A percentile compares a stretch with the other conserved stretches of the same genome.
Evolutionary conservation across 768 basidiomycete genomes (phyloP).

Genomic region (Phylloporus arenicola): DNA sequence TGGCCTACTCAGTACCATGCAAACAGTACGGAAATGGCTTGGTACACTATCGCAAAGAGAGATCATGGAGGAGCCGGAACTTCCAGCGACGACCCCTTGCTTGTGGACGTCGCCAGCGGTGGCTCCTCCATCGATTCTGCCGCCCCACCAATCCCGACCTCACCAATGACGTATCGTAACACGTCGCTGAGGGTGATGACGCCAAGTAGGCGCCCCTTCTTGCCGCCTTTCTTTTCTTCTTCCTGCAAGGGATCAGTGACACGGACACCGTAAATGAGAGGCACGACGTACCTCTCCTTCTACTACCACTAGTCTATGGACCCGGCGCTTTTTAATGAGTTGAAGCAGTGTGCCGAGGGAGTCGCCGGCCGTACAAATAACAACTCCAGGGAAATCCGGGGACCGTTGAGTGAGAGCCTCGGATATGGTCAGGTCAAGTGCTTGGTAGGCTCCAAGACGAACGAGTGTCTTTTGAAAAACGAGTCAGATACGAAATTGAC

Average conservation of each 20-base stretch:
- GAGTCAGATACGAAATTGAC: slow-evolving; percentile 3
- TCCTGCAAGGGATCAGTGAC: slow-evolving; percentile 42
- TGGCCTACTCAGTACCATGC: neutral
- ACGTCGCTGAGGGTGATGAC: slow-evolving; percentile 90
- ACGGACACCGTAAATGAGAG: neutral
- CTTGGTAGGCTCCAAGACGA: slow-evolving; percentile 88
- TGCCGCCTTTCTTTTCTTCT: slow-evolving; percentile 74
- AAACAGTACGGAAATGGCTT: slow-evolving; percentile 1
- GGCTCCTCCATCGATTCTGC: slow-evolving; percentile 33
- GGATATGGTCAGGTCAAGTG: slow-evolving; percentile 89
- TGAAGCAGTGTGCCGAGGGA: slow-evolving; percentile 87
- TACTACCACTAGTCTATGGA: slow-evolving; percentile 93
- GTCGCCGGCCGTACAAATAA: slow-evolving; percentile 90
- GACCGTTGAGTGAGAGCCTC: slow-evolving; percentile 90
- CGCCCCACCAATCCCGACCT: slow-evolving; percentile 47
- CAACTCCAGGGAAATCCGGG: slow-evolving; percentile 93
- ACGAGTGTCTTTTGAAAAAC: slow-evolving; percentile 70
- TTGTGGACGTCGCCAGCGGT: slow-evolving; percentile 1
- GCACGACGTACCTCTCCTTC: slow-evolving; percentile 68
- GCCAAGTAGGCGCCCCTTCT: slow-evolving; percentile 77
- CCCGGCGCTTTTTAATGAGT: slow-evolving; percentile 87
- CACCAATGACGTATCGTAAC: slow-evolving; percentile 73
- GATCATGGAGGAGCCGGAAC: slow-evolving; percentile 11
- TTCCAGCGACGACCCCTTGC: slow-evolving; percentile 16
- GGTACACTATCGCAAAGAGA: neutral